phyloP scores from a whole-genome alignment of 371 early-diverging fungal species.

The Massospora cicadina region DNA sequence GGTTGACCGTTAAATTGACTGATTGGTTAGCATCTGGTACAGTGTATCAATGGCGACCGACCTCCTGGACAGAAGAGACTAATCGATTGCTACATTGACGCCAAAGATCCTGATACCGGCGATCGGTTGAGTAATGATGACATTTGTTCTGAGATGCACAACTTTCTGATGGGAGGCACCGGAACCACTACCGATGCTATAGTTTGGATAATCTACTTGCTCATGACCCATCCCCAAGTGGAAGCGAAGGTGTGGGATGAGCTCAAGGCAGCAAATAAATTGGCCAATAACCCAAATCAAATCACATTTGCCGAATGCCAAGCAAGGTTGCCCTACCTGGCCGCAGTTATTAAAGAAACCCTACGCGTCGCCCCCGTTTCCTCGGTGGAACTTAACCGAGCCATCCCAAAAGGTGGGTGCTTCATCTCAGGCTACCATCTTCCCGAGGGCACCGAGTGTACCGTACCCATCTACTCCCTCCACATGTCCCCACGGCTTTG shows the following conservation, averaged over 20 bases:
- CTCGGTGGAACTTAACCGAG: neutral
- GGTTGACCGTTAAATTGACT: neutral
- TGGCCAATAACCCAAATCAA: neutral
- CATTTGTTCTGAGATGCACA: neutral
- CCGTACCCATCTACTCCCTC: slow-evolving; percentile 4
- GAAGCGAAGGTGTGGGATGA: neutral
- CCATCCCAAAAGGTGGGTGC: neutral
- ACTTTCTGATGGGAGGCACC: neutral
- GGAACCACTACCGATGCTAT: neutral
- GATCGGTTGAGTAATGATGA: neutral
- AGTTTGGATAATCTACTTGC: neutral
- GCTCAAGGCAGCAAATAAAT: neutral
- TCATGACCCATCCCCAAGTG: neutral
- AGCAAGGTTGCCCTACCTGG: neutral
- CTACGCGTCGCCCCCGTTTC: neutral
- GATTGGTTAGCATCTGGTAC: too few relatives aligned
- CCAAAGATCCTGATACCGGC: neutral
- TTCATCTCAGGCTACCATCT: neutral
- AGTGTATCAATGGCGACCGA: neutral
- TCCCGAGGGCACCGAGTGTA: neutral
- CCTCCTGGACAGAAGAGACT: neutral
- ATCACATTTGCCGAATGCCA: neutral
- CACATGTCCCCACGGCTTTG: neutral
- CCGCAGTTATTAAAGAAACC: slow-evolving; percentile 1
- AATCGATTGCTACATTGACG: neutral